phyloP scores from a whole-genome alignment of 164 flowering plant species.

The Magnolia officinalis region DNA sequence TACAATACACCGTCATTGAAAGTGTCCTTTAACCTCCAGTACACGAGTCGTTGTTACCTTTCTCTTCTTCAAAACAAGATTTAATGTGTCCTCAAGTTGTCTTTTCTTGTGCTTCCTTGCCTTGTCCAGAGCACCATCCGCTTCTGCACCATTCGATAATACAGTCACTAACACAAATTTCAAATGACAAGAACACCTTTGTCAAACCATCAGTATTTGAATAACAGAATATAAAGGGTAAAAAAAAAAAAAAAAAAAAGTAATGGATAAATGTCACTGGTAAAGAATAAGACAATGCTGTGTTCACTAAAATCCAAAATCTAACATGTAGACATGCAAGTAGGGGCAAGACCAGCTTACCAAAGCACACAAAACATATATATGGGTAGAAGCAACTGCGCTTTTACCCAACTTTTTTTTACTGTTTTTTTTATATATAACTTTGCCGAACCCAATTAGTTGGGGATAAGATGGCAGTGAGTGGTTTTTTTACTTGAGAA shows the following conservation, averaged over 20 bases:
- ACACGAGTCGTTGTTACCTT: slow-evolving; percentile 45
- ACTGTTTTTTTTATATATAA: no score
- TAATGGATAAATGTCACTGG: no score
- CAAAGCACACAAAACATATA: no score
- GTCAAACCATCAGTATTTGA: slow-evolving; percentile 1
- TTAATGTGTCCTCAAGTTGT: slow-evolving; percentile 93
- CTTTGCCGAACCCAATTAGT: no score
- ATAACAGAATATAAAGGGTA: neutral
- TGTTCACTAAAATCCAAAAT: neutral
- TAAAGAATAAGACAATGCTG: neutral
- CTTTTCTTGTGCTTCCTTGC: slow-evolving; percentile 98
- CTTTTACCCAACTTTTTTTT: no score
- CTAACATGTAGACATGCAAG: neutral
- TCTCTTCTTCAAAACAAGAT: slow-evolving; percentile 87
- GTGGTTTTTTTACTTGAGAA: no score
- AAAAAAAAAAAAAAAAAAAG: neutral
- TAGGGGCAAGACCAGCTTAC: no score
- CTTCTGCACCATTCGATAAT: slow-evolving; percentile 54
- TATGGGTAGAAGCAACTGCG: no score
- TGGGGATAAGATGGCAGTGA: no score
- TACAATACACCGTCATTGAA: neutral
- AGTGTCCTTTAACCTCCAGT: neutral
- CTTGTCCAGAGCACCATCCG: slow-evolving; percentile 98
- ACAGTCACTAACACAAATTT: neutral
- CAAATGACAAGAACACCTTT: neutral